Conservation (phyloP, 2,329 filamentous ascomycete genomes). For the Phialemoniopsis sp. region DNA sequence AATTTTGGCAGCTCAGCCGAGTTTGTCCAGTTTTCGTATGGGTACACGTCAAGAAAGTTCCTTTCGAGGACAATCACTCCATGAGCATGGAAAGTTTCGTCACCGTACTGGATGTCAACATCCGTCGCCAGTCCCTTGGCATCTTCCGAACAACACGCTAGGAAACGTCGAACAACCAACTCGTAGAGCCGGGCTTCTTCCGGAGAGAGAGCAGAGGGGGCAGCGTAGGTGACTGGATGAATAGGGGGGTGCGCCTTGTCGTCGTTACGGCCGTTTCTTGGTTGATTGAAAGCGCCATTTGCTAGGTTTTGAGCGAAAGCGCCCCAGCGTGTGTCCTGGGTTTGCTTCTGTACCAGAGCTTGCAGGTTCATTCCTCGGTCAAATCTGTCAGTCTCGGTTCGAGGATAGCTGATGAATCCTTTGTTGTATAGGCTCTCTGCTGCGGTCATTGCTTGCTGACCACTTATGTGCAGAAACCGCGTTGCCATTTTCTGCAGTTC, state of each 20-base stretch:
- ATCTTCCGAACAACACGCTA: conserved; percentile 94
- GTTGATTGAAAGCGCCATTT: conserved; percentile 73
- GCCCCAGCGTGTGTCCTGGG: conserved; percentile 73
- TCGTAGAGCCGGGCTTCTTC: conserved; percentile 82
- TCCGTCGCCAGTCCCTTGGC: conserved; percentile 83
- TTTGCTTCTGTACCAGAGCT: conserved; percentile 78
- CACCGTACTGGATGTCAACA: conserved; percentile 78
- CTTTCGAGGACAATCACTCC: conserved; percentile 81
- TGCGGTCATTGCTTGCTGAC: conserved; percentile 82
- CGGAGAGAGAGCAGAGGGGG: conserved; percentile 56
- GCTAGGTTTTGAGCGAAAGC: conserved; percentile 71
- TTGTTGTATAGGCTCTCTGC: conserved; percentile 89
- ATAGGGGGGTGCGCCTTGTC: conserved; percentile 98
- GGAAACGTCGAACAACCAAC: conserved; percentile 85
- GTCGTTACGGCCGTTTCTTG: conserved; percentile 80
- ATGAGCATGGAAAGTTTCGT: conserved; percentile 76
- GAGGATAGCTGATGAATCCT: conserved; percentile 95
- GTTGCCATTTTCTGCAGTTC: conserved; percentile 96
- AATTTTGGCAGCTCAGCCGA: conserved; percentile 79
- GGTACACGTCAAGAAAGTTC: conserved; percentile 93
- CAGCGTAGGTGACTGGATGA: conserved; percentile 85
- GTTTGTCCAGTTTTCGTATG: conserved; percentile 95
- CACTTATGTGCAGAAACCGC: conserved; percentile 82
- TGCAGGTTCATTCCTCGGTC: conserved; percentile 84
- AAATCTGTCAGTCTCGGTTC: conserved; percentile 96